Percentiles rank a stretch among this genome's conserved stretches.
phyloP scores from a whole-genome alignment of 441 rosid species.

The Dalechampia spathulata region DNA sequence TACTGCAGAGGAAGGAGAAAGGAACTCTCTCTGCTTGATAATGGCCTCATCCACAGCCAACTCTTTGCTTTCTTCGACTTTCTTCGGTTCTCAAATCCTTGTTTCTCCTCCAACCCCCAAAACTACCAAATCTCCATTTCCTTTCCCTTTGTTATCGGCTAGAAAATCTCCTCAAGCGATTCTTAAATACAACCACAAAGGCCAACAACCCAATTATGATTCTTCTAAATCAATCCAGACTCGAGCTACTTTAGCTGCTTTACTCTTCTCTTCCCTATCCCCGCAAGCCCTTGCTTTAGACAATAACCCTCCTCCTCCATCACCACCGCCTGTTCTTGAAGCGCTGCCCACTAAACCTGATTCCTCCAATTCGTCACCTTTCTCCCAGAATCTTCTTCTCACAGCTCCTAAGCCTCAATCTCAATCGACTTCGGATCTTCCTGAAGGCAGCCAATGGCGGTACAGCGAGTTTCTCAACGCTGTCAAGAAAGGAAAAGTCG shows the following conservation, averaged over 20 bases:
- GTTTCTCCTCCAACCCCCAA: constrained; percentile 67
- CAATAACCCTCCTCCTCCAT: constrained; percentile 22
- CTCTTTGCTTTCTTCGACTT: constrained; percentile 45
- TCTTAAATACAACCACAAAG: constrained; percentile 16
- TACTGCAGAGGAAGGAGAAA: not conserved
- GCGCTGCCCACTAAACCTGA: constrained; percentile 42
- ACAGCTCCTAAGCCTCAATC: constrained; percentile 77
- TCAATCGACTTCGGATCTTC: constrained; percentile 54
- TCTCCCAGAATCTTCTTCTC: constrained; percentile 51
- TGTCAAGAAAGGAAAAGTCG: constrained; percentile 83
- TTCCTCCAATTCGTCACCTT: constrained; percentile 43
- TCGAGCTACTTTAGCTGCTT: constrained; percentile 49
- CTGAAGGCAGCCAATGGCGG: constrained; percentile 87
- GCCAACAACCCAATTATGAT: constrained; percentile 18
- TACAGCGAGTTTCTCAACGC: constrained; percentile 94
- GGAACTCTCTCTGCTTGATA: not conserved
- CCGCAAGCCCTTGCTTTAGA: constrained; percentile 63
- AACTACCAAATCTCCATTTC: constrained; percentile 21
- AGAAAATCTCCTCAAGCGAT: constrained; percentile 16
- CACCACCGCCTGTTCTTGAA: constrained; percentile 46
- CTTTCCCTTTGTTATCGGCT: too few species aligned
- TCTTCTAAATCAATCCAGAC: constrained; percentile 23
- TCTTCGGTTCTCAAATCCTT: constrained; percentile 36
- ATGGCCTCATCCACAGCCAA: constrained; percentile 40
- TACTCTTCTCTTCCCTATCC: constrained; percentile 44